Conservation (phyloP, 2,329 filamentous ascomycete species). For the Harringtonia aguacate region DNA sequence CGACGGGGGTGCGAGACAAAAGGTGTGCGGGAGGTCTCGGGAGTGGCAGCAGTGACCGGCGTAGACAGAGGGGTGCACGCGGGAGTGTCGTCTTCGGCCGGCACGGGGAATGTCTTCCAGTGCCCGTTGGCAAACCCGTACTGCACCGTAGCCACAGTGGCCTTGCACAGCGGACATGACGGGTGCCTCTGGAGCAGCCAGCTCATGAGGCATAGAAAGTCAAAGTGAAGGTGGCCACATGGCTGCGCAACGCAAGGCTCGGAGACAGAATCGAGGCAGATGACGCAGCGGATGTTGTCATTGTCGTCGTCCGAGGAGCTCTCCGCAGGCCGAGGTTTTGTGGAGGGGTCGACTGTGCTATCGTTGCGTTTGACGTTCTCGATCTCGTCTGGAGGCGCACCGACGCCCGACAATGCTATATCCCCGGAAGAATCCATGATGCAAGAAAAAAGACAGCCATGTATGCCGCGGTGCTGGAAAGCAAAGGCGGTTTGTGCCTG, state of each 20-base stretch:
- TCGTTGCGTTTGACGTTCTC: too few relatives aligned
- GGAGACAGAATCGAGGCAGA: conserved; percentile 70
- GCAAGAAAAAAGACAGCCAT: too few relatives aligned
- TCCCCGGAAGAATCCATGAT: too few relatives aligned
- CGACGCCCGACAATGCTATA: too few relatives aligned
- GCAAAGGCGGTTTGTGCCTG: too few relatives aligned
- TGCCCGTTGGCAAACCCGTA: conserved; percentile 47
- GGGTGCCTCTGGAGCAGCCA: conserved; percentile 63
- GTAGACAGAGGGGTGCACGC: background rate
- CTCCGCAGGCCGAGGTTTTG: too few relatives aligned
- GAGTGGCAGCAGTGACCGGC: background rate
- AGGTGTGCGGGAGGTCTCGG: background rate
- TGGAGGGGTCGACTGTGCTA: too few relatives aligned
- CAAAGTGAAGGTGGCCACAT: conserved; percentile 72
- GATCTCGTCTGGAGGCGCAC: too few relatives aligned
- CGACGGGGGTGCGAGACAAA: too few relatives aligned
- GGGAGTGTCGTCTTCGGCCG: background rate
- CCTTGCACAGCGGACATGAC: conserved; percentile 71
- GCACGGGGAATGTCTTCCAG: conserved; percentile 48
- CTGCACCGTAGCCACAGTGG: conserved; percentile 44
- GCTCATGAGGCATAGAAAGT: conserved; percentile 72
- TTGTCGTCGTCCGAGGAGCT: conserved; percentile 14
- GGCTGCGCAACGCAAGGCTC: conserved; percentile 63
- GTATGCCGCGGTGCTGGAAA: too few relatives aligned
- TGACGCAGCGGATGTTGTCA: conserved; percentile 54